Evolutionary conservation across 2,329 filamentous ascomycete species (phyloP).

Genomic region (Epichloe uncinata): DNA sequence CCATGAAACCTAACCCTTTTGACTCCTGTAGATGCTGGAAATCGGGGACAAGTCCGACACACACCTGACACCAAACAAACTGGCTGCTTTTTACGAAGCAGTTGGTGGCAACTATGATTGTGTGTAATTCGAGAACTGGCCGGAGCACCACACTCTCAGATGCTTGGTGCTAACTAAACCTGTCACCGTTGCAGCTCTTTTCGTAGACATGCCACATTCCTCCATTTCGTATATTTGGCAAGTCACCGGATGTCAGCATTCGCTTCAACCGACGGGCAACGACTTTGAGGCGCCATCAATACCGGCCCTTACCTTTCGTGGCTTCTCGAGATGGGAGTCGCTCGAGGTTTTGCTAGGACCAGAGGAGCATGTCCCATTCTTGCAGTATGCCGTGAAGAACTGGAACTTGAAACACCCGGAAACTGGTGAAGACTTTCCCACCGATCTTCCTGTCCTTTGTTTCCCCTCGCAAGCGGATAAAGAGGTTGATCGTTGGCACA

Average conservation of each 20-base stretch:
- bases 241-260: conserved; percentile 80
- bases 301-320: conserved; percentile 68
- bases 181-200: conserved; percentile 41
- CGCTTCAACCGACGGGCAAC: conserved; percentile 60
- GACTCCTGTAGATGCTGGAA: conserved; percentile 32
- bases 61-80: conserved; percentile 50
- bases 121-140: conserved; percentile 17
- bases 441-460: conserved; percentile 42
- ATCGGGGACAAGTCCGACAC: conserved; percentile 43
- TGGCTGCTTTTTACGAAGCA: conserved; percentile 63
- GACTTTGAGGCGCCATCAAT: conserved; percentile 65
- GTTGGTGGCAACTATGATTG: conserved; percentile 66
- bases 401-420: conserved; percentile 66
- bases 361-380: conserved; percentile 71
- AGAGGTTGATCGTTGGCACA: conserved; percentile 80
- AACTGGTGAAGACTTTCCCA: conserved; percentile 55
- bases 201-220: conserved; percentile 57
- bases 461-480: conserved; percentile 62
- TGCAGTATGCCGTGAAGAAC: conserved; percentile 66
- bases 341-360: conserved; percentile 81
- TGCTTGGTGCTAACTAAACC: conserved; percentile 1
- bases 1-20: conserved; percentile 9
- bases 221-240: conserved; percentile 88
- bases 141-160: background rate
- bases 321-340: conserved; percentile 89